Percentiles rank a stretch among this genome's conserved stretches.
Conservation (phyloP, 768 basidiomycete species). For the button mushroom (Agaricus bisporus) region DNA sequence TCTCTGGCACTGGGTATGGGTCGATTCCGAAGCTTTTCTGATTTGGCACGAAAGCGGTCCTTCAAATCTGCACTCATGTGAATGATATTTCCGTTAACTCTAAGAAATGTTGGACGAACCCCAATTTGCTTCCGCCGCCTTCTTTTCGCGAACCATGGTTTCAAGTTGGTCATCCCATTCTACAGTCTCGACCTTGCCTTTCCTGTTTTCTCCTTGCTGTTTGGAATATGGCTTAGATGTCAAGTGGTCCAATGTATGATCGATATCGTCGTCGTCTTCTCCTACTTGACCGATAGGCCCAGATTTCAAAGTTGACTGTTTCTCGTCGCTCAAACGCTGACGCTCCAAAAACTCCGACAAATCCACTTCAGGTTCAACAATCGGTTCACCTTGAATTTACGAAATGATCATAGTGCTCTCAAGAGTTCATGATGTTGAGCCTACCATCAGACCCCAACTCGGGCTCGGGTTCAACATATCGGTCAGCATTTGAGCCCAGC, state of each 20-base stretch:
- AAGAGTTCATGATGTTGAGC: conserved; percentile 11
- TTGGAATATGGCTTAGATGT: conserved; percentile 22
- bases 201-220: conserved; percentile 30
- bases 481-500: conserved; percentile 65
- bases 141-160: conserved; percentile 61
- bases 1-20: conserved; percentile 26
- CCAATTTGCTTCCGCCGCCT: conserved; percentile 67
- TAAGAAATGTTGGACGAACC: conserved; percentile 33
- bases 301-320: conserved; percentile 17
- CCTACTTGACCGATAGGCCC: conserved; percentile 23
- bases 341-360: conserved; percentile 58
- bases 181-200: conserved; percentile 59
- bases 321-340: conserved; percentile 44
- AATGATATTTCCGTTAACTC: not conserved
- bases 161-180: conserved; percentile 68
- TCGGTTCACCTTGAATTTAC: conserved; percentile 46
- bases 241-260: conserved; percentile 51
- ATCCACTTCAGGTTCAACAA: conserved; percentile 69
- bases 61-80: conserved; percentile 43
- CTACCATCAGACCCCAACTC: conserved; percentile 68
- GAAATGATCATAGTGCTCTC: not conserved
- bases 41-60: conserved; percentile 49
- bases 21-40: conserved; percentile 37
- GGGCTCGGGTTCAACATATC: conserved; percentile 66
- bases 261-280: conserved; percentile 55